Conservation (phyloP, 139 green algal species). For the Raphidocelis subcapitata region DNA sequence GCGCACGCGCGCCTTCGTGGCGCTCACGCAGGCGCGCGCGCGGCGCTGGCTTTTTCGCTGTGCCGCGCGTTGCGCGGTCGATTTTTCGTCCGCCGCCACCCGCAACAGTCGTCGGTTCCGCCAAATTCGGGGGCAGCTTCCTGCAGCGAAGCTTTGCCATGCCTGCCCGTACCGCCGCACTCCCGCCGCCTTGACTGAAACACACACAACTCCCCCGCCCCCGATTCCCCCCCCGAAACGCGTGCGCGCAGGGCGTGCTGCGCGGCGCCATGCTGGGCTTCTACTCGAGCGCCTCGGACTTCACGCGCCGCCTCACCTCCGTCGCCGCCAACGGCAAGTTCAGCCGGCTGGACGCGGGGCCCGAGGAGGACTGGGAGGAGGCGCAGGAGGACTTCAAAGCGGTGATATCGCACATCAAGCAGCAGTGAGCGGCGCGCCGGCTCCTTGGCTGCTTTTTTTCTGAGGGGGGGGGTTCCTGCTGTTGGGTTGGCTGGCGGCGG, state of each 20-base stretch:
- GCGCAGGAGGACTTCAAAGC: constrained; percentile 52
- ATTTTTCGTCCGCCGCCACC: too few relatives aligned
- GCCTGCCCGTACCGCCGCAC: too few relatives aligned
- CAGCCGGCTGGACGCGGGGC: constrained; percentile 36
- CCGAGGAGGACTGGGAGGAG: constrained; percentile 45
- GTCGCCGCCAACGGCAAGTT: constrained; percentile 90
- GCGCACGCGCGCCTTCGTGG: constrained; percentile 57
- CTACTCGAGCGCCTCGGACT: constrained; percentile 79
- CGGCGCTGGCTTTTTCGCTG: neutral
- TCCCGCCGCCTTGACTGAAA: too few relatives aligned
- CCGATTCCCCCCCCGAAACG: neutral
- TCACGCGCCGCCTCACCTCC: constrained; percentile 81
- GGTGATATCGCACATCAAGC: constrained; percentile 68
- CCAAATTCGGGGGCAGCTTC: too few relatives aligned
- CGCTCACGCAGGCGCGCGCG: constrained; percentile 32
- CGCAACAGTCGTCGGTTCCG: too few relatives aligned
- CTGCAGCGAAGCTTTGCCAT: too few relatives aligned
- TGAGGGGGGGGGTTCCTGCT: too few relatives aligned
- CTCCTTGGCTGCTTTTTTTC: too few relatives aligned
- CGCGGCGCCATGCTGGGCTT: constrained; percentile 74
- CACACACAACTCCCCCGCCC: too few relatives aligned
- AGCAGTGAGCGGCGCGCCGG: constrained; percentile 27
- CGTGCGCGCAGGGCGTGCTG: constrained; percentile 54
- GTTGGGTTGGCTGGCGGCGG: neutral
- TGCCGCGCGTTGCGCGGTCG: neutral